Conservation (phyloP, 495 filamentous ascomycete genomes). For the Penicillium coffeae region DNA sequence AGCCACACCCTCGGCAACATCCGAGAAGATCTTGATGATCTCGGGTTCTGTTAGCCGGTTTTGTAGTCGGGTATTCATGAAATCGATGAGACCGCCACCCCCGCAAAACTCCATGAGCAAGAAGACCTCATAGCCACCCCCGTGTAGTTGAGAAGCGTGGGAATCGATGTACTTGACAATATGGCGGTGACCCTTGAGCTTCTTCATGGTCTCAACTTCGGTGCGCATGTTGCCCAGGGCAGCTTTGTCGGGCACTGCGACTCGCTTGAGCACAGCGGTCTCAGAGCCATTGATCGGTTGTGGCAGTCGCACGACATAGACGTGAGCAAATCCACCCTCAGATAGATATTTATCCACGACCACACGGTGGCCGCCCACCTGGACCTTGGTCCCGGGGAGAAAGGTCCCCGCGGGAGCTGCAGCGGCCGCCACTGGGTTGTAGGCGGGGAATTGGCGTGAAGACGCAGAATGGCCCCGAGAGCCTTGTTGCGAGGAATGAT, state of each 20-base stretch:
- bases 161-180: constrained; percentile 99
- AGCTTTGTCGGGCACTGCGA: constrained; percentile 96
- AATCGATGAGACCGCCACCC: constrained; percentile 92
- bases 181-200: constrained; percentile 88
- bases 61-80: constrained; percentile 98
- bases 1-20: constrained; percentile 92
- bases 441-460: constrained; percentile 32
- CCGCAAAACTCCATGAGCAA: constrained; percentile 90
- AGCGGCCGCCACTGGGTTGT: constrained; percentile 37
- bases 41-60: constrained; percentile 96
- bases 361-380: constrained; percentile 87
- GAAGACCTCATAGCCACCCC: constrained; percentile 96
- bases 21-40: constrained; percentile 93
- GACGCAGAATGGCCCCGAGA: constrained; percentile 31
- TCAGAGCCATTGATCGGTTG: constrained; percentile 75
- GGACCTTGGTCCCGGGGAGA: constrained; percentile 88
- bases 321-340: constrained; percentile 97
- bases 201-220: constrained; percentile 99
- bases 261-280: constrained; percentile 86
- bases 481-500: constrained; percentile 22
- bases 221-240: constrained; percentile 92
- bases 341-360: constrained; percentile 98
- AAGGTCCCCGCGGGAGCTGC: constrained; percentile 83
- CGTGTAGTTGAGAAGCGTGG: constrained; percentile 88
- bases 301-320: constrained; percentile 89